Percentiles rank a stretch among this genome's conserved stretches.
Conservation (phyloP, 108 stramenopile species). For the Mayamaea pseudoterrestris region DNA sequence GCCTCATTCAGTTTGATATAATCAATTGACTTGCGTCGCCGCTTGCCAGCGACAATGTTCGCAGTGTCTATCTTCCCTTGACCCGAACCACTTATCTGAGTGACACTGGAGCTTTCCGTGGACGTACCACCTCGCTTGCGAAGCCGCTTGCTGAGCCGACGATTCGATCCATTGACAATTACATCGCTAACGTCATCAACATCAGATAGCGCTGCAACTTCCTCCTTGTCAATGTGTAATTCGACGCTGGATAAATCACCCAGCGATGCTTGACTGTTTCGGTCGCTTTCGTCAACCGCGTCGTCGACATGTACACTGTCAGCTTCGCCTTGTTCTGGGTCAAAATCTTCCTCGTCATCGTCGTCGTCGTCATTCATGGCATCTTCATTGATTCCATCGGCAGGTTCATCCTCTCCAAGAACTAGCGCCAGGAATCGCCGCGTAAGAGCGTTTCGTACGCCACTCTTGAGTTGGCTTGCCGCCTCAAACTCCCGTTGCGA, state of each 20-base stretch:
- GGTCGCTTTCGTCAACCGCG: constrained; percentile 24
- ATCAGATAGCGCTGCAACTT: constrained; percentile 59
- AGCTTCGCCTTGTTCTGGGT: constrained; percentile 8
- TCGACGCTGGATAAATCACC: constrained; percentile 36
- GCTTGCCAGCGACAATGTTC: constrained; percentile 74
- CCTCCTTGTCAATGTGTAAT: constrained; percentile 47
- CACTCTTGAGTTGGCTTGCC: constrained; percentile 31
- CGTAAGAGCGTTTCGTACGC: constrained; percentile 36
- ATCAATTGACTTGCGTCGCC: constrained; percentile 56
- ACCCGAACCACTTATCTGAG: background rate
- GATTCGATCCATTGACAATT: background rate
- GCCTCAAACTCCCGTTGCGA: constrained; percentile 41
- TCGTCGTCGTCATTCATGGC: constrained; percentile 22
- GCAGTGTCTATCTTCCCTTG: constrained; percentile 39
- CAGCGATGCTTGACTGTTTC: constrained; percentile 24
- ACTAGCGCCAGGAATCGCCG: background rate
- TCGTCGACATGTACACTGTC: constrained; percentile 9
- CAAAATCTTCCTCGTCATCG: constrained; percentile 22
- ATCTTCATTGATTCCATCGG: too few relatives aligned
- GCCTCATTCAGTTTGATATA: constrained; percentile 60
- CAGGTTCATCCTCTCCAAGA: constrained; percentile 5
- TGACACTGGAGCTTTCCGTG: background rate
- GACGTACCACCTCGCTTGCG: constrained; percentile 13
- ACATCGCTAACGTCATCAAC: constrained; percentile 12
- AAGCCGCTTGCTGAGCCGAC: constrained; percentile 5